Evolutionary conservation across 148 eudicot genomes (phyloP).

Genomic region (Silene latifolia): DNA sequence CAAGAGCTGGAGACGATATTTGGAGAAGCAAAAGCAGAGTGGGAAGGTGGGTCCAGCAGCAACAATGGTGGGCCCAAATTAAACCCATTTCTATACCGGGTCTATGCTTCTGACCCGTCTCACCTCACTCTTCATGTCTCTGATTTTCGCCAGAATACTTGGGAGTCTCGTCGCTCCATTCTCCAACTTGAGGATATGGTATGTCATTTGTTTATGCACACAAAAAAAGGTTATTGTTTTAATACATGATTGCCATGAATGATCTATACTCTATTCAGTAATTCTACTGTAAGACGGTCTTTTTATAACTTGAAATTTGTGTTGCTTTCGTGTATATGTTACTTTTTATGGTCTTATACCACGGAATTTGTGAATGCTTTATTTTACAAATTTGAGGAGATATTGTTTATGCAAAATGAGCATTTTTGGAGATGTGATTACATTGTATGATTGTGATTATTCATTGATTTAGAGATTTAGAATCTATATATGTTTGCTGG

Average conservation of each 20-base stretch:
- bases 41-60: constrained; percentile 21
- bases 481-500: too few species aligned
- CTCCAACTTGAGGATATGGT: constrained; percentile 77
- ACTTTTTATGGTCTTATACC: too few species aligned
- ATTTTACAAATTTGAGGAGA: too few species aligned
- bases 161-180: constrained; percentile 45
- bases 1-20: constrained; percentile 54
- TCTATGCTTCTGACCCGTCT: constrained; percentile 35
- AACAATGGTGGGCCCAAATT: constrained; percentile 9
- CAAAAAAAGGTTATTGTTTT: background rate
- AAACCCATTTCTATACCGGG: constrained; percentile 49
- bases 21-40: constrained; percentile 52
- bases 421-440: too few species aligned
- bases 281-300: too few species aligned
- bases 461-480: too few species aligned
- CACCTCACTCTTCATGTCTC: constrained; percentile 44
- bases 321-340: too few species aligned
- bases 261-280: too few species aligned
- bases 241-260: background rate
- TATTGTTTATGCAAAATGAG: too few species aligned
- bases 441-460: too few species aligned
- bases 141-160: constrained; percentile 60
- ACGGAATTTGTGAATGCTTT: too few species aligned
- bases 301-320: too few species aligned
- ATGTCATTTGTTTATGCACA: background rate